These are phyloP conservation scores for Eurotiales sp. DNA, from an alignment of 2,329 filamentous ascomycete species.

Conservation along the genomic window DNA sequence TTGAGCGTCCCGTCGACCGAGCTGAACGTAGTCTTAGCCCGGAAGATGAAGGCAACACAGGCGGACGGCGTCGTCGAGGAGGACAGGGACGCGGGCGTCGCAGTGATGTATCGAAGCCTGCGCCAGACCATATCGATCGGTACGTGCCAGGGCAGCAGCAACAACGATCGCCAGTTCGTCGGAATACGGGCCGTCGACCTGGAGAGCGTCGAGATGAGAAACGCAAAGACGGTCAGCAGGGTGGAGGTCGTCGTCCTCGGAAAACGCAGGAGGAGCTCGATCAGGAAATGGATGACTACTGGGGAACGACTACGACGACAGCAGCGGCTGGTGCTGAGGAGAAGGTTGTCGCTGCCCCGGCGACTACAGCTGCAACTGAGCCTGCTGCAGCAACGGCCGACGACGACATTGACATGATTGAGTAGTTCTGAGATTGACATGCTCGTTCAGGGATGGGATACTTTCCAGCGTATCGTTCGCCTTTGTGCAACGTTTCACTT, in stretches of 20 bases:
- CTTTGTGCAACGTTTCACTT: too few relatives aligned
- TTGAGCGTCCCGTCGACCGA: conserved; percentile 45
- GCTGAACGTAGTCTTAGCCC: conserved; percentile 43
- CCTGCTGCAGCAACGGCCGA: conserved; percentile 32
- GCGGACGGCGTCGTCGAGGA: conserved; percentile 27
- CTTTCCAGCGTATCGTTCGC: too few relatives aligned
- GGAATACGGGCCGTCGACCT: conserved; percentile 49
- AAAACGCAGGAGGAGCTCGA: conserved; percentile 92
- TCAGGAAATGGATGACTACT: conserved; percentile 97
- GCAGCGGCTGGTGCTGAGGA: conserved; percentile 38
- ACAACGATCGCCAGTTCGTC: conserved; percentile 36
- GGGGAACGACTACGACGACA: conserved; percentile 50
- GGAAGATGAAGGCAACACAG: conserved; percentile 30
- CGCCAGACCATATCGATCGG: conserved; percentile 68
- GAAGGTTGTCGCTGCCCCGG: conserved; percentile 21
- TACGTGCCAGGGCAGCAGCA: conserved; percentile 64
- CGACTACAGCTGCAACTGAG: conserved; percentile 16
- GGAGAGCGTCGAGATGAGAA: conserved; percentile 39
- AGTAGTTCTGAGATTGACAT: conserved; percentile 36
- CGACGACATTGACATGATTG: conserved; percentile 70
- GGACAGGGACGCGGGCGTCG: conserved; percentile 40
- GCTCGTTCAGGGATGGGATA: too few relatives aligned
- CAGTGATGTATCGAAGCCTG: conserved; percentile 53
- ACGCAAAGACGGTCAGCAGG: conserved; percentile 30
- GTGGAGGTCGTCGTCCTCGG: conserved; percentile 53